phyloP scores from a whole-genome alignment of 2,329 filamentous ascomycete genomes.

The Pyricularia sp. region DNA sequence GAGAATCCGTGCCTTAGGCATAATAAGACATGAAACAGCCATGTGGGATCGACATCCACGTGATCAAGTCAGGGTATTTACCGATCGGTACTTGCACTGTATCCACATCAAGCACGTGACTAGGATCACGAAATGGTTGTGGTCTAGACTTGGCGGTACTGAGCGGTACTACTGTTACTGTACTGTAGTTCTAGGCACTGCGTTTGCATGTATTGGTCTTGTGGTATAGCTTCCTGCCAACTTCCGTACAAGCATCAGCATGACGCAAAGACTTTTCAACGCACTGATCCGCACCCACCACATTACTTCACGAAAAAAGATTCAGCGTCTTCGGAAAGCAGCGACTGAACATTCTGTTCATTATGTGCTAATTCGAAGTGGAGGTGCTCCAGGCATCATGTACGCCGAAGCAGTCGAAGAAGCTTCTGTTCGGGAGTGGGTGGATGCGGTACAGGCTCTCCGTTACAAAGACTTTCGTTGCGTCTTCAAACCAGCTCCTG shows the following conservation, averaged over 20 bases:
- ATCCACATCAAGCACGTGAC: neutral
- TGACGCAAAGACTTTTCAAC: constrained; percentile 16
- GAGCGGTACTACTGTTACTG: too few relatives aligned
- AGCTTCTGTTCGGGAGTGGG: constrained; percentile 46
- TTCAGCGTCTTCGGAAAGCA: constrained; percentile 46
- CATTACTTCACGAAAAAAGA: constrained; percentile 68
- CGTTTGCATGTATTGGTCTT: neutral
- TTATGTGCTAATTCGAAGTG: constrained; percentile 52
- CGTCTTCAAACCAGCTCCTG: constrained; percentile 32
- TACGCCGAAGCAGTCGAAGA: constrained; percentile 53
- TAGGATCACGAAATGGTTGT: neutral
- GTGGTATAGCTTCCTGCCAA: neutral
- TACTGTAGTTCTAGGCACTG: too few relatives aligned
- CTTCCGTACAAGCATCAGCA: neutral
- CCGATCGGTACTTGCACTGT: too few relatives aligned
- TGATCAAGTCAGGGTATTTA: too few relatives aligned
- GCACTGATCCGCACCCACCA: constrained; percentile 67
- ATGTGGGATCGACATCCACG: too few relatives aligned
- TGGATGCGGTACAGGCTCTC: constrained; percentile 47
- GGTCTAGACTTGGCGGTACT: neutral
- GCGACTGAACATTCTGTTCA: constrained; percentile 45
- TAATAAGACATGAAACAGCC: too few relatives aligned
- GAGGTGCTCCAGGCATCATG: constrained; percentile 64
- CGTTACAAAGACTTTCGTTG: constrained; percentile 64
- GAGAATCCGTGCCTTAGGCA: too few relatives aligned